Conservation (phyloP, 306 rosid species). For the Ormosia semicastrata region DNA sequence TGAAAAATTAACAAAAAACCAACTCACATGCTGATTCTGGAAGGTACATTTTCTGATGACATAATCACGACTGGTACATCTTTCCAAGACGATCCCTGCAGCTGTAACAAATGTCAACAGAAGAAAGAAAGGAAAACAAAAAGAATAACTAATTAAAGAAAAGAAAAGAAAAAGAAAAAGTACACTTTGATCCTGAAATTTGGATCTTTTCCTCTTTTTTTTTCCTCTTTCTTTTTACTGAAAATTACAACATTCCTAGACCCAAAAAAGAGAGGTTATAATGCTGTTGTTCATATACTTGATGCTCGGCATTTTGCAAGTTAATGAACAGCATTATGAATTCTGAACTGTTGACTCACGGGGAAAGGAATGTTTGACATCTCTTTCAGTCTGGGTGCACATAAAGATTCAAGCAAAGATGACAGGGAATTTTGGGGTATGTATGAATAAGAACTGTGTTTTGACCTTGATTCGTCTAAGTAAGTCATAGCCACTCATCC, state of each 20-base stretch:
- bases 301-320: not conserved
- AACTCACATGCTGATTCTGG: slow-evolving; percentile 81
- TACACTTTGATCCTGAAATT: slow-evolving; percentile 30
- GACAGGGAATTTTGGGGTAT: slow-evolving; percentile 37
- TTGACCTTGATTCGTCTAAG: slow-evolving; percentile 88
- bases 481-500: slow-evolving; percentile 98
- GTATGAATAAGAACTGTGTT: slow-evolving; percentile 24
- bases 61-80: slow-evolving; percentile 91
- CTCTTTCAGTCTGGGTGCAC: slow-evolving; percentile 5
- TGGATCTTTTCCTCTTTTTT: slow-evolving; percentile 14
- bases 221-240: slow-evolving; percentile 10
- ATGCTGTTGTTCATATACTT: not conserved
- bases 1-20: not conserved
- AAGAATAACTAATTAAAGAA: not conserved
- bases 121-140: not conserved
- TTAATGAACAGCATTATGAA: not conserved
- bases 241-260: not conserved
- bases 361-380: slow-evolving; percentile 24
- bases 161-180: slow-evolving; percentile 16
- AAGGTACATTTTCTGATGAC: slow-evolving; percentile 97
- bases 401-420: not conserved
- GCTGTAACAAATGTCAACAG: slow-evolving; percentile 27
- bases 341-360: not conserved
- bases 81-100: slow-evolving; percentile 95
- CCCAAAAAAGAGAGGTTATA: not conserved